Evolutionary conservation across 805 yeast species (phyloP).

Genomic region (Yarrowia sp.): DNA sequence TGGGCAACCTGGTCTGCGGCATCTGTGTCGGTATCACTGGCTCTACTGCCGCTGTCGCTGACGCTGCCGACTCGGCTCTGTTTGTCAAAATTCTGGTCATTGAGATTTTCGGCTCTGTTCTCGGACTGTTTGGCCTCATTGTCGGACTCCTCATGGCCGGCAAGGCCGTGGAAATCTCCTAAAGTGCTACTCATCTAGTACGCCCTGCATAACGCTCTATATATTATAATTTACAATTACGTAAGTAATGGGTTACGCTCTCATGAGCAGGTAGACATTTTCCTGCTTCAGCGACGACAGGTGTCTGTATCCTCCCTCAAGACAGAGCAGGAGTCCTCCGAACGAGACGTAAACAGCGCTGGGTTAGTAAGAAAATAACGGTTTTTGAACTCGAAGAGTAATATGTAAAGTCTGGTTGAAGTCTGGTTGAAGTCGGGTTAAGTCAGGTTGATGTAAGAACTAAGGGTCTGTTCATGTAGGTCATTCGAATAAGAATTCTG

Average conservation of each 20-base stretch:
- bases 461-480: no score
- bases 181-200: slow-evolving; percentile 6
- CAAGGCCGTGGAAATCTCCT: slow-evolving; percentile 84
- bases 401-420: no score
- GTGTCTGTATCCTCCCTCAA: slow-evolving; percentile 92
- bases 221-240: slow-evolving; percentile 23
- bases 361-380: slow-evolving; percentile 32
- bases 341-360: slow-evolving; percentile 91
- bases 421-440: no score
- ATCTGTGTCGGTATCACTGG: slow-evolving; percentile 97
- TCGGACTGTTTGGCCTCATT: slow-evolving; percentile 95
- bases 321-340: slow-evolving; percentile 89
- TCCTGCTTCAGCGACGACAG: slow-evolving; percentile 89
- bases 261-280: slow-evolving; percentile 82
- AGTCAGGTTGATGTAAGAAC: no score
- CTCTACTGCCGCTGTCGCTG: slow-evolving; percentile 96
- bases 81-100: slow-evolving; percentile 95
- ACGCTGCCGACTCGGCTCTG: slow-evolving; percentile 93
- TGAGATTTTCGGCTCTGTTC: slow-evolving; percentile 94
- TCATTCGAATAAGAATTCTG: no score
- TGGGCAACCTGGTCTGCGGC: slow-evolving; percentile 92
- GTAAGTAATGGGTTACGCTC: slow-evolving; percentile 39
- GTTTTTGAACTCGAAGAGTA: no score
- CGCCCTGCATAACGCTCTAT: slow-evolving; percentile 24
- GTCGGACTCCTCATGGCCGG: slow-evolving; percentile 97